These are phyloP conservation scores for Euphorbia celastroides DNA, from an alignment of 441 rosid species.

Conservation along the genomic window DNA sequence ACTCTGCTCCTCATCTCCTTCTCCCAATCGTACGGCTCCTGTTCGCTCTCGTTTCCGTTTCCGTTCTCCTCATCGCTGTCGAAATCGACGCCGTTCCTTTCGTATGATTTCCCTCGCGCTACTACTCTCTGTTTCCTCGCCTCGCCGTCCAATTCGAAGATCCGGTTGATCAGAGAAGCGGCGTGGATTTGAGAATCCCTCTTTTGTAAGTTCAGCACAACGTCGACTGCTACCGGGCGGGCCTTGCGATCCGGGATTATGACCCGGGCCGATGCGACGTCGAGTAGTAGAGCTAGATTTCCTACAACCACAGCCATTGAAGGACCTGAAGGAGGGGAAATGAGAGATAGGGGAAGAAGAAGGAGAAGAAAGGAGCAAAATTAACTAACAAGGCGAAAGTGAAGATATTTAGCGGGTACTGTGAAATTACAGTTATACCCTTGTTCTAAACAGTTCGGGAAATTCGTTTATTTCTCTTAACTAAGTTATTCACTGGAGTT, in stretches of 20 bases:
- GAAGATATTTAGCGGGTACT: constrained; percentile 33
- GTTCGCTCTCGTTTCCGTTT: too few species aligned
- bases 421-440: constrained; percentile 33
- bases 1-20: too few species aligned
- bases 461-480: too few species aligned
- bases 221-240: constrained; percentile 42
- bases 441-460: too few species aligned
- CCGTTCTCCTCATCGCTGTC: too few species aligned
- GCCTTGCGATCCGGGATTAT: constrained; percentile 50
- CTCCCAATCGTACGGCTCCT: too few species aligned
- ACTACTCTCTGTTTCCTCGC: neutral
- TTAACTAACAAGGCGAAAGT: too few species aligned
- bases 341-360: constrained; percentile 10
- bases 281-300: constrained; percentile 56
- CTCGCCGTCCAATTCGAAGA: constrained; percentile 23
- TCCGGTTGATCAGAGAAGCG: constrained; percentile 24
- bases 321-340: too few species aligned
- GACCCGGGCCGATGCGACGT: constrained; percentile 43
- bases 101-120: too few species aligned
- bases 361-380: too few species aligned
- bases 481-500: too few species aligned
- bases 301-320: constrained; percentile 77
- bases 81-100: neutral
- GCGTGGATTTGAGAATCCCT: constrained; percentile 40
- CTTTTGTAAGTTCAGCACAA: constrained; percentile 44